Base-by-base conservation (phyloP, 345 rosid species). In the Salix udensis region DNA sequence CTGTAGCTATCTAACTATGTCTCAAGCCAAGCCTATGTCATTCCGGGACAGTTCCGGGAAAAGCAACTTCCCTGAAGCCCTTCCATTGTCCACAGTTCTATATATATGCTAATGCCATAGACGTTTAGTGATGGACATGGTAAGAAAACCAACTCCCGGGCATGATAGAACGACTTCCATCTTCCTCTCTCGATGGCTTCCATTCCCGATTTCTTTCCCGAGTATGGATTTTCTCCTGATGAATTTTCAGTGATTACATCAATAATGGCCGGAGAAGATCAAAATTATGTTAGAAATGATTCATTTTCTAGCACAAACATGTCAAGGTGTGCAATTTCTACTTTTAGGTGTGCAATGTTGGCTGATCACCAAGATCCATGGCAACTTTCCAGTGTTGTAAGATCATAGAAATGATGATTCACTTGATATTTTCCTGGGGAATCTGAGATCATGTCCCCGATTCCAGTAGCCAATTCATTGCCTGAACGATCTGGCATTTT, bases 111-210 rank as follows among this genome's bases (percentile, higher is more conserved):
- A 4, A 9, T 34, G 30, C 50, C 52, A 39, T 31, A 6, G 48
- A 37, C 40, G 55, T 67, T 42, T 48, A 71, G 75, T 77, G 72
- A 71, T 76, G 71, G 66, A 65, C 71, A 28, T 13, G 53, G 31
- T 67, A 24, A 58, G n/a, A 58, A 58, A 21, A 21, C 12, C 24
- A 1, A 1, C 19, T 7, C 61, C 23, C 61, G 6, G 6, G 44
- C 44, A 40, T 40, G 44, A 9, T 40, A 40, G 23, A 15, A 15
- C 19, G 5, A 18, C 74, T n/a, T 69, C 16, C 65, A 39, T 46
- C 21, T 14, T 62, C 23, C 23, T 42, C 12, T 5, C 36, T 60
- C 77, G 74, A 88, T 88, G 94, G 85, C 87, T 83, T 86, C 86
- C 31, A 50, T 87, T 58, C 87, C 82, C 26, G 85, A 30, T 30